These are phyloP conservation scores for Phytophthora aleatoria DNA, from an alignment of 352 stramenopile genomes.

Conservation along the genomic window DNA sequence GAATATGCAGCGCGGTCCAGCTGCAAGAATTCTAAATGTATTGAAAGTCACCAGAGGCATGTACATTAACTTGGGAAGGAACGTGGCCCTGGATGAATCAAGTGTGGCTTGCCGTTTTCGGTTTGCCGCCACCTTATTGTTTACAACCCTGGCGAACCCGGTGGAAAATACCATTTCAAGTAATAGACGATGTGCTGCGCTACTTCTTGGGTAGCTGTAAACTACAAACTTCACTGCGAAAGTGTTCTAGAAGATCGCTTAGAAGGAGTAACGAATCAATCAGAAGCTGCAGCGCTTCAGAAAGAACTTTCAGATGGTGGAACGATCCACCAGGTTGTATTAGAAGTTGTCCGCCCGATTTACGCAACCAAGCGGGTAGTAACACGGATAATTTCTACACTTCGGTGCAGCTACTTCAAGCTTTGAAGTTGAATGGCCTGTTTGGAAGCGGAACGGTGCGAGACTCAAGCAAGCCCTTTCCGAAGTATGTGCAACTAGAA, in stretches of 20 bases:
- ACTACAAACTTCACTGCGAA: neutral
- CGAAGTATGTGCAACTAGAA: slow-evolving; percentile 26
- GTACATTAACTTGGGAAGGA: neutral
- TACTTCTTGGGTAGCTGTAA: neutral
- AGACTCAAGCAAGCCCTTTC: neutral
- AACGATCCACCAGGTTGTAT: neutral
- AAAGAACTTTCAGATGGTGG: neutral
- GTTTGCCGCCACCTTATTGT: neutral
- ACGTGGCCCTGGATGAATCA: neutral
- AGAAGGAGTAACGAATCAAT: neutral
- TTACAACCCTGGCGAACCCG: neutral
- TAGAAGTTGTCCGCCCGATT: neutral
- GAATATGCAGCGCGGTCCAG: neutral
- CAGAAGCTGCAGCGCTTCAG: neutral
- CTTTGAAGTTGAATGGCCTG: neutral
- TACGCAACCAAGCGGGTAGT: neutral
- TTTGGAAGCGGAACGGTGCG: neutral
- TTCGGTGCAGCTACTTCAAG: neutral
- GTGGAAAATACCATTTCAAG: neutral
- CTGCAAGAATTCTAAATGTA: slow-evolving; percentile 25
- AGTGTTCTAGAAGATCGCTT: neutral
- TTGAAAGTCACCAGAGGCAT: slow-evolving; percentile 18
- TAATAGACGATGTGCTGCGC: neutral
- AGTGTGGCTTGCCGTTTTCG: neutral
- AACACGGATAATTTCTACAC: neutral